Evolutionary conservation across 164 flowering plant genomes (phyloP).

Genomic region (Umbilicus rupestris): DNA sequence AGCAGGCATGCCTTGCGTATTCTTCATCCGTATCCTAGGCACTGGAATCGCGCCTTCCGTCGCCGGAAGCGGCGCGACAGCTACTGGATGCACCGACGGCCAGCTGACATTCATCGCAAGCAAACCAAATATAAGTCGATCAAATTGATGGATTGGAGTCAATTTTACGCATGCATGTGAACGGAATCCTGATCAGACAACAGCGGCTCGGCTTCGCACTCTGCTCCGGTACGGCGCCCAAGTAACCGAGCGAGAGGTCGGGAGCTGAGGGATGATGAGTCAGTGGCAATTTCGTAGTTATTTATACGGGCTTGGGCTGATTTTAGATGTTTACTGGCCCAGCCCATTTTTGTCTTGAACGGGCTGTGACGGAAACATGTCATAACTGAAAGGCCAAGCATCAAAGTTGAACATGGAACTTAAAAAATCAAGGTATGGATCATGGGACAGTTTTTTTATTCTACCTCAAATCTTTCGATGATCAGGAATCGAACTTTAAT

Average conservation of each 20-base stretch:
- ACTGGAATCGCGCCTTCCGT: constrained; percentile 13
- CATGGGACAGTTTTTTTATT: too few relatives aligned
- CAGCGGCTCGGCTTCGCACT: background rate
- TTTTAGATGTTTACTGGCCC: too few relatives aligned
- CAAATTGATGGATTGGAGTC: background rate
- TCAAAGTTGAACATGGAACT: too few relatives aligned
- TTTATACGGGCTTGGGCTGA: too few relatives aligned
- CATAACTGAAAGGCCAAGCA: too few relatives aligned
- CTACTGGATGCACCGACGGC: constrained; percentile 48
- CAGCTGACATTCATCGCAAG: constrained; percentile 25
- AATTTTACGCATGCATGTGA: background rate
- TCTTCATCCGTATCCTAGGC: constrained; percentile 32
- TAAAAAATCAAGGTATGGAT: too few relatives aligned
- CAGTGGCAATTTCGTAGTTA: background rate
- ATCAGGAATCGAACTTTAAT: too few relatives aligned
- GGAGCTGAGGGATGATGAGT: background rate
- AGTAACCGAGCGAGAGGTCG: background rate
- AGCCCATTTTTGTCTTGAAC: too few relatives aligned
- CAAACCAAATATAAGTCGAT: background rate
- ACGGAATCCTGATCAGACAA: background rate
- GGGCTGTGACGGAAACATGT: too few relatives aligned
- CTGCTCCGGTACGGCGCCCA: background rate
- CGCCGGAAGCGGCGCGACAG: constrained; percentile 20
- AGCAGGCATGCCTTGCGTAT: constrained; percentile 43
- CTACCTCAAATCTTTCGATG: too few relatives aligned